Base-by-base conservation (phyloP, 2,329 filamentous ascomycete species). In the Teratosphaeria destructans region DNA sequence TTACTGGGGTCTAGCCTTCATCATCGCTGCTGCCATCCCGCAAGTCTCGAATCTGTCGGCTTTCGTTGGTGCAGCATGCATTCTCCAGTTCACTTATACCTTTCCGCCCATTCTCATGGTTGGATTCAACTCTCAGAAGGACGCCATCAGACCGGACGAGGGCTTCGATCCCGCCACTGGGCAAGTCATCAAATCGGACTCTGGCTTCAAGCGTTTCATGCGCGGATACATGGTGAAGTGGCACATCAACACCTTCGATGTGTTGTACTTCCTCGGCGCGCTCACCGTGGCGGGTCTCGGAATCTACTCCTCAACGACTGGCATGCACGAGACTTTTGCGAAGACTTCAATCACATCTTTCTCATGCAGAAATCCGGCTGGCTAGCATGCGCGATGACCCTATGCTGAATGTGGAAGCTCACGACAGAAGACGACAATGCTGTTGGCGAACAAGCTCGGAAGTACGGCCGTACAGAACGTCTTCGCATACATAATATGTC, bases 51-150 rank as follows among this genome's bases (percentile, higher is more conserved):
- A 65, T 59, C 58, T 67, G 52, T 67, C 64, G 19, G 75, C 75
- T 3, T 72, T 85, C 52, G 77, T 84, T 23, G 78, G 77, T 3
- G 81, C 81, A 1, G 70, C 81, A 1, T 82, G 79, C 62, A 80
- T 83, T 60, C 67, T 84, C 57, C 79, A 82, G 60, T 82, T 85
- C 69, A 82, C 80, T 3, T 85, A 85, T 68, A 82, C 79, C 3
- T 79, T 85, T 66, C 81, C 82, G 0, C 79, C 81, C 0, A 67
- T 82, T 54, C 69, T 82, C 35, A 76, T 74, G 16, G 64, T 83
- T 2, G 77, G 73, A 3, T 66, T 60, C 54, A 74, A 76, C 34
- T 73, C 77, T 56, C 75, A 79, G 27, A 61, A 60, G 19, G 57
- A 59, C 32, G 75, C 78, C 26, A 66, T 71, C 1, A 69, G 72